These are phyloP conservation scores for Polyporus tsugae DNA, from an alignment of 1,284 basidiomycete genomes.

Conservation along the genomic window DNA sequence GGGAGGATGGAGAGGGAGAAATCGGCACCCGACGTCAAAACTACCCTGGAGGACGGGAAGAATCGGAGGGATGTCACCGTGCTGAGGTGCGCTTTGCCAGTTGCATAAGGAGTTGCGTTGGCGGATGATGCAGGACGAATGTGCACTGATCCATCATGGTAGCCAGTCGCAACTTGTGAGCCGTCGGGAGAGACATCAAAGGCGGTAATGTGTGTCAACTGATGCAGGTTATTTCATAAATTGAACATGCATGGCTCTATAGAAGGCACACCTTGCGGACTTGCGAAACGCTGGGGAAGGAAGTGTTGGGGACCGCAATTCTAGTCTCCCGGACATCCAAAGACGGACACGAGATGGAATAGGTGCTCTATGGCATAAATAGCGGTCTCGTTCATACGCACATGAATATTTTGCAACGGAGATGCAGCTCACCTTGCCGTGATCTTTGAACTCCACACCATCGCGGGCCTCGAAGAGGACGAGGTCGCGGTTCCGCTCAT, in stretches of 20 bases:
- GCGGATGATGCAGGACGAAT: slow-evolving; percentile 42
- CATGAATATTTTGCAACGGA: slow-evolving; percentile 2
- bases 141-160: slow-evolving; percentile 63
- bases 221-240: not conserved
- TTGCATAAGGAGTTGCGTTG: slow-evolving; percentile 33
- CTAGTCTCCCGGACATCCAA: slow-evolving; percentile 55
- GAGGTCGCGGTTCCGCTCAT: slow-evolving; percentile 59
- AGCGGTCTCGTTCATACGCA: slow-evolving; percentile 35
- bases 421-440: slow-evolving; percentile 40
- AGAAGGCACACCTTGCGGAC: slow-evolving; percentile 48
- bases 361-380: slow-evolving; percentile 33
- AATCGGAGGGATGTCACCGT: slow-evolving; percentile 63
- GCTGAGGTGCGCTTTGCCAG: slow-evolving; percentile 60
- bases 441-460: slow-evolving; percentile 47
- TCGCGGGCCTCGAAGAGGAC: slow-evolving; percentile 51
- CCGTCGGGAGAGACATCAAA: slow-evolving; percentile 68
- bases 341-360: slow-evolving; percentile 42
- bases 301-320: slow-evolving; percentile 52
- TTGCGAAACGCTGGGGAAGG: slow-evolving; percentile 53
- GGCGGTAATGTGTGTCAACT: slow-evolving; percentile 58
- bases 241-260: slow-evolving; percentile 27
- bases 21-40: slow-evolving; percentile 71
- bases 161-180: slow-evolving; percentile 65
- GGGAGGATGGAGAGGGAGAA: slow-evolving; percentile 69
- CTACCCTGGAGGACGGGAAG: slow-evolving; percentile 69